These are phyloP conservation scores for Gnomoniopsis smithogilvyi DNA, from an alignment of 2,329 filamentous ascomycete species.

Conservation along the genomic window DNA sequence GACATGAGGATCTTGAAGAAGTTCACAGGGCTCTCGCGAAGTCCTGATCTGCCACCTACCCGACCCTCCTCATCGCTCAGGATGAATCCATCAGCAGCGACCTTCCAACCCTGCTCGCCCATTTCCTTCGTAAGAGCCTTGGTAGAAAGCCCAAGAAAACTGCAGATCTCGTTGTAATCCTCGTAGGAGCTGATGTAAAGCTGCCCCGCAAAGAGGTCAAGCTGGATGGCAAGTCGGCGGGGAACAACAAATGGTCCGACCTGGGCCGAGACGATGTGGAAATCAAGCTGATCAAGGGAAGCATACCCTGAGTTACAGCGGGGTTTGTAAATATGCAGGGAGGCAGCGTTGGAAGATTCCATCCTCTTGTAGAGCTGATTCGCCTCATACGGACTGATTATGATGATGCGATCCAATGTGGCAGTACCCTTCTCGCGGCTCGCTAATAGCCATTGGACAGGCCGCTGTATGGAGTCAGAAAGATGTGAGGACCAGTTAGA, in stretches of 20 bases:
- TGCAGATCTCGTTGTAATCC: constrained; percentile 53
- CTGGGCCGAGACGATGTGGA: constrained; percentile 37
- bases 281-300: constrained; percentile 41
- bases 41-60: not conserved
- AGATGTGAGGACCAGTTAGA: not conserved
- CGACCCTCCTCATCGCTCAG: constrained; percentile 17
- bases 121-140: not conserved
- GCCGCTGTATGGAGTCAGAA: constrained; percentile 46
- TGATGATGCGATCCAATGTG: constrained; percentile 34
- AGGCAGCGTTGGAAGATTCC: constrained; percentile 27
- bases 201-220: constrained; percentile 68
- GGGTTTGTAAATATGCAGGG: constrained; percentile 51
- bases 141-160: constrained; percentile 44
- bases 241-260: constrained; percentile 21
- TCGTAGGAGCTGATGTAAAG: constrained; percentile 54
- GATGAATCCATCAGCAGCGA: not conserved
- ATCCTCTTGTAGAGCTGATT: constrained; percentile 45
- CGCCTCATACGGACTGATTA: constrained; percentile 62
- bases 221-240: constrained; percentile 35
- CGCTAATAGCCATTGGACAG: constrained; percentile 53
- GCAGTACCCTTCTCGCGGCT: not conserved
- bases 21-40: constrained; percentile 32
- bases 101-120: constrained; percentile 22
- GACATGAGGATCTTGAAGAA: constrained; percentile 29
- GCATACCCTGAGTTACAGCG: constrained; percentile 34